phyloP scores from a whole-genome alignment of 2,329 filamentous ascomycete genomes.

The Epichloe glyceriae region DNA sequence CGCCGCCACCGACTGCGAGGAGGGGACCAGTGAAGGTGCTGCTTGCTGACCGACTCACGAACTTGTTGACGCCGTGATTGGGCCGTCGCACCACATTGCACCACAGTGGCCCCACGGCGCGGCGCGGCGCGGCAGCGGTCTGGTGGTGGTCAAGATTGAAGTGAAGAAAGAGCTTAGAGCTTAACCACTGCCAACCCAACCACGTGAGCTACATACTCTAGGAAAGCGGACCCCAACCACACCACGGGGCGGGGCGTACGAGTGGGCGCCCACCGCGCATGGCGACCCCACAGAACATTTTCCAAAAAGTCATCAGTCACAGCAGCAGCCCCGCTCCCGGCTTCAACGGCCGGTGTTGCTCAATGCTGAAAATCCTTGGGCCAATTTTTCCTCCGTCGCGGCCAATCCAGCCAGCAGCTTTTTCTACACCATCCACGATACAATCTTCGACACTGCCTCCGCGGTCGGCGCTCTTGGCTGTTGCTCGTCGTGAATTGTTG shows the following conservation, averaged over 20 bases:
- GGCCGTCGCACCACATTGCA: neutral
- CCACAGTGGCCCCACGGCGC: too few relatives aligned
- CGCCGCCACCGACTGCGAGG: too few relatives aligned
- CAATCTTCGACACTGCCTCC: slow-evolving; percentile 1
- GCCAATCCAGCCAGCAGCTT: neutral
- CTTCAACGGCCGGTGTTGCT: slow-evolving; percentile 1
- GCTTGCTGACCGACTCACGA: neutral
- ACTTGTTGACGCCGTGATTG: neutral
- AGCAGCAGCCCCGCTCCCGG: neutral
- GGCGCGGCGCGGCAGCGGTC: too few relatives aligned
- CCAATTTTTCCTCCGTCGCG: slow-evolving; percentile 5
- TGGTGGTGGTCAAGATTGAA: too few relatives aligned
- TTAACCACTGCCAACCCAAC: too few relatives aligned
- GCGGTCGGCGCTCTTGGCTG: slow-evolving; percentile 4
- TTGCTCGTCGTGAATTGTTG: neutral
- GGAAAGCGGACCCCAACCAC: too few relatives aligned
- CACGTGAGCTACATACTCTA: too few relatives aligned
- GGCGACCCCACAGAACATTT: neutral
- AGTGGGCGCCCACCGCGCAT: neutral
- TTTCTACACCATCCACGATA: slow-evolving; percentile 2
- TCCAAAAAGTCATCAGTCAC: neutral
- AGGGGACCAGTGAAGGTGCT: too few relatives aligned
- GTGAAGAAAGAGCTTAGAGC: too few relatives aligned
- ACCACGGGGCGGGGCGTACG: too few relatives aligned
- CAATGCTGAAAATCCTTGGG: neutral